Conservation (phyloP, 805 yeast genomes). For the Candida krabiensis region DNA sequence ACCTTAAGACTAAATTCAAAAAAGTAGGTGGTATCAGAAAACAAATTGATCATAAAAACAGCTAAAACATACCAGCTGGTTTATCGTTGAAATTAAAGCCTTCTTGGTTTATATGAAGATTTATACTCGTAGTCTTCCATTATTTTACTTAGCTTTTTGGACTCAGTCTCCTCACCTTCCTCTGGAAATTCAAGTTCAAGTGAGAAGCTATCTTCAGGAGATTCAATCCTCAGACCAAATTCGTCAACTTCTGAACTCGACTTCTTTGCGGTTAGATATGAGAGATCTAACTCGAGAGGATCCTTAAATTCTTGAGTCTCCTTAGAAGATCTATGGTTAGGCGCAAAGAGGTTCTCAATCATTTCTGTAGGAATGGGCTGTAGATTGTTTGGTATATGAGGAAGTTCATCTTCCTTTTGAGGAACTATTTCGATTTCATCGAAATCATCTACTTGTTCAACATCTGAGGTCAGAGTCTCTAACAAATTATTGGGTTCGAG, state of each 20-base stretch:
- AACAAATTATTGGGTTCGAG: constrained; percentile 8
- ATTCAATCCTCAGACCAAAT: constrained; percentile 5
- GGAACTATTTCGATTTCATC: constrained; percentile 53
- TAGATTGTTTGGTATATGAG: constrained; percentile 45
- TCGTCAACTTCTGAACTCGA: constrained; percentile 2
- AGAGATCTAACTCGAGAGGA: constrained; percentile 26
- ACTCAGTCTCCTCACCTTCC: constrained; percentile 20
- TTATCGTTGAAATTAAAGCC: constrained; percentile 15
- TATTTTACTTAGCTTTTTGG: constrained; percentile 19
- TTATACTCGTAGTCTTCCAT: constrained; percentile 22
- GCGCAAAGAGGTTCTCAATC: constrained; percentile 26
- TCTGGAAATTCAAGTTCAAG: constrained; percentile 29
- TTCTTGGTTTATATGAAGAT: constrained; percentile 21
- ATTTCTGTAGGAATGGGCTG: constrained; percentile 38
- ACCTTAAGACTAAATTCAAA: too few species aligned
- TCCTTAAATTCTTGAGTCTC: constrained; percentile 17
- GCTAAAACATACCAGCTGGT: too few species aligned
- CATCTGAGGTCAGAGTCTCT: constrained; percentile 9
- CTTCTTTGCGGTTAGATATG: constrained; percentile 9
- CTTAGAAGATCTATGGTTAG: constrained; percentile 8
- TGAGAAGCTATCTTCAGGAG: constrained; percentile 2
- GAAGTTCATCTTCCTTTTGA: constrained; percentile 35
- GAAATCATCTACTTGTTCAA: constrained; percentile 27
- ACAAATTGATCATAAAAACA: too few species aligned
- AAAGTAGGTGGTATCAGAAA: too few species aligned